Percentiles rank a stretch among this genome's conserved stretches.
Evolutionary conservation across 2,329 filamentous ascomycete species (phyloP).

Genomic region (Apiospora hydei): DNA sequence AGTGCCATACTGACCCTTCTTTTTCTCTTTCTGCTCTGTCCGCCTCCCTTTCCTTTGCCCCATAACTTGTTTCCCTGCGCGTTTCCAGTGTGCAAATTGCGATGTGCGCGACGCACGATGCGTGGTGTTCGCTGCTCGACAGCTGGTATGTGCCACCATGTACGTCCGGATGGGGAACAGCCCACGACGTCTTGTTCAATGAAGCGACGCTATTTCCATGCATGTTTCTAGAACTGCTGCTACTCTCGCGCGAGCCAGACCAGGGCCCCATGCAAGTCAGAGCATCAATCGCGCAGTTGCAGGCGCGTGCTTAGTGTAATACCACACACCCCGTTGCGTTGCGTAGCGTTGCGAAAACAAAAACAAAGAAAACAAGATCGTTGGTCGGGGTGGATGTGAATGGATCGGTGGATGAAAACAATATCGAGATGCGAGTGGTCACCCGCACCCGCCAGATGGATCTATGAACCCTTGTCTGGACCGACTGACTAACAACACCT

Average conservation of each 20-base stretch:
- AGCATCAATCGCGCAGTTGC: neutral
- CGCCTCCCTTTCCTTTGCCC: neutral
- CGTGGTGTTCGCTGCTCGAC: neutral
- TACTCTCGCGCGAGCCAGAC: neutral
- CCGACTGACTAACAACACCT: neutral
- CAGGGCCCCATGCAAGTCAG: neutral
- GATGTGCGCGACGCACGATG: neutral
- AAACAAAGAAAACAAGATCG: neutral
- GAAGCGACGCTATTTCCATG: neutral
- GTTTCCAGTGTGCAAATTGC: neutral
- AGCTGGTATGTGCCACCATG: neutral
- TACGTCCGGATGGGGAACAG: neutral
- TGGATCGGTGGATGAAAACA: neutral
- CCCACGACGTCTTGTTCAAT: neutral
- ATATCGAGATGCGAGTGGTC: constrained; percentile 13
- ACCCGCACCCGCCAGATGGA: neutral
- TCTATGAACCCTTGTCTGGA: neutral
- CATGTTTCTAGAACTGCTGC: constrained; percentile 2
- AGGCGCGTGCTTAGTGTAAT: neutral
- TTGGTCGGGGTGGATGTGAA: neutral
- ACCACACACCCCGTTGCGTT: neutral
- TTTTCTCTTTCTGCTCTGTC: neutral
- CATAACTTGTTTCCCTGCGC: neutral
- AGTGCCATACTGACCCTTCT: neutral
- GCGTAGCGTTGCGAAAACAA: neutral